phyloP scores from a whole-genome alignment of 768 basidiomycete genomes.

The Boletus coccyginus region DNA sequence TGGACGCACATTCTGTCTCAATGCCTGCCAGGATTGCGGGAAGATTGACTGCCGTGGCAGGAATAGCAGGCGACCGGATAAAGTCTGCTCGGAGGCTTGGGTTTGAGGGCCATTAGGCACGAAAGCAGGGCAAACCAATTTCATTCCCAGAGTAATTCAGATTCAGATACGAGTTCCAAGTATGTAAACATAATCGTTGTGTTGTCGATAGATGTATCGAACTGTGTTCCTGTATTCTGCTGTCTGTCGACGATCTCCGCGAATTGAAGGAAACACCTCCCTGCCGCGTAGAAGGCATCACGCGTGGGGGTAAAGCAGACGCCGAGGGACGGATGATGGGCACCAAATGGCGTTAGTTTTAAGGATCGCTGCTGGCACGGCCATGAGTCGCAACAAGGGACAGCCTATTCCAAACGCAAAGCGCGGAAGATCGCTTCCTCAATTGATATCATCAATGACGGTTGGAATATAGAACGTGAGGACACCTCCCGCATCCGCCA shows the following conservation, averaged over 20 bases:
- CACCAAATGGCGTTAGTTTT: too few relatives aligned
- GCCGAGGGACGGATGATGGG: not conserved
- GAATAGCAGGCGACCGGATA: conserved; percentile 75
- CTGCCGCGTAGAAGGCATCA: not conserved
- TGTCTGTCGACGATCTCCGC: not conserved
- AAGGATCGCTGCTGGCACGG: not conserved
- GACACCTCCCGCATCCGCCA: conserved; percentile 76
- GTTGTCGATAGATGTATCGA: conserved; percentile 5
- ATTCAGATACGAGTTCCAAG: not conserved
- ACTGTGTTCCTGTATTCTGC: conserved; percentile 1
- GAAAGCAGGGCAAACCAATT: not conserved
- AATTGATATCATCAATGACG: conserved; percentile 55
- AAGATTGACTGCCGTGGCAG: conserved; percentile 74
- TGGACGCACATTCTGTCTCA: conserved; percentile 68
- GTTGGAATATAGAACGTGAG: conserved; percentile 88
- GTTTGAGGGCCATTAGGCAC: conserved; percentile 6
- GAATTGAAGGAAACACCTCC: not conserved
- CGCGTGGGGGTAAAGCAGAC: not conserved
- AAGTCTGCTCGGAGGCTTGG: conserved; percentile 64
- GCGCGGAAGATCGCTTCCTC: not conserved
- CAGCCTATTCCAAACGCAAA: not conserved
- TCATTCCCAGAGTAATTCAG: not conserved
- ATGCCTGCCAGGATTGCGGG: conserved; percentile 81
- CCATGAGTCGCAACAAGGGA: not conserved
- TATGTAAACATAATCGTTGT: conserved; percentile 9